Evolutionary conservation across 441 rosid species (phyloP).

Genomic region (Populus hybrid): DNA sequence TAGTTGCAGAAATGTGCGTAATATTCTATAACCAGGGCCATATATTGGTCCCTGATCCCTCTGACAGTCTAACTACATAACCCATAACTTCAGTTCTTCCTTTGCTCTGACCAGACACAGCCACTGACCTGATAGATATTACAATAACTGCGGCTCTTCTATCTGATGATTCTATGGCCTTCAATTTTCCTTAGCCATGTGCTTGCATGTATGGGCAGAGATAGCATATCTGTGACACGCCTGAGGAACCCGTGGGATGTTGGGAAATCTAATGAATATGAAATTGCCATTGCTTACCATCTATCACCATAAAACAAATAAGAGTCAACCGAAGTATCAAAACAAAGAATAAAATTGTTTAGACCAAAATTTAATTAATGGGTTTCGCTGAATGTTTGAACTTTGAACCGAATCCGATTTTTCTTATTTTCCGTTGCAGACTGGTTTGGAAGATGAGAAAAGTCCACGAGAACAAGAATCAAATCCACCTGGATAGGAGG

Average conservation of each 20-base stretch:
- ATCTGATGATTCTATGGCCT: not conserved
- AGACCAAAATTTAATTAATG: not conserved
- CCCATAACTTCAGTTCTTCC: slow-evolving; percentile 5
- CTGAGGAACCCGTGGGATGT: not conserved
- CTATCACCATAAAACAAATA: too few species aligned
- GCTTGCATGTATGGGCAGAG: slow-evolving; percentile 4
- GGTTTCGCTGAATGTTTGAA: not conserved
- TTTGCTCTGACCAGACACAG: not conserved
- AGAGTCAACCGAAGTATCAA: too few species aligned
- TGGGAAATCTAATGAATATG: not conserved
- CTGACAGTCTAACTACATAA: slow-evolving; percentile 5
- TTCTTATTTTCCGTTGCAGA: not conserved
- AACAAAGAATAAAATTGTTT: too few species aligned
- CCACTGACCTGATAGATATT: not conserved
- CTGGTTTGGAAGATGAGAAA: not conserved
- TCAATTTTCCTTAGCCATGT: not conserved
- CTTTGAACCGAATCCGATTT: not conserved
- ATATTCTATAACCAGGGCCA: not conserved
- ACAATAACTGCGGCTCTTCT: not conserved
- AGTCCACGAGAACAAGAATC: too few species aligned
- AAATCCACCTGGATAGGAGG: not conserved
- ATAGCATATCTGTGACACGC: not conserved
- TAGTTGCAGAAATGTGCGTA: not conserved
- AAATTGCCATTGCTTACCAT: not conserved
- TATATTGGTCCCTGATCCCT: slow-evolving; percentile 4